Evolutionary conservation across 2,329 filamentous ascomycete genomes (phyloP), one percentile per base, ranked within the genome.

Genomic region (Aspergillus tamarii): DNA sequence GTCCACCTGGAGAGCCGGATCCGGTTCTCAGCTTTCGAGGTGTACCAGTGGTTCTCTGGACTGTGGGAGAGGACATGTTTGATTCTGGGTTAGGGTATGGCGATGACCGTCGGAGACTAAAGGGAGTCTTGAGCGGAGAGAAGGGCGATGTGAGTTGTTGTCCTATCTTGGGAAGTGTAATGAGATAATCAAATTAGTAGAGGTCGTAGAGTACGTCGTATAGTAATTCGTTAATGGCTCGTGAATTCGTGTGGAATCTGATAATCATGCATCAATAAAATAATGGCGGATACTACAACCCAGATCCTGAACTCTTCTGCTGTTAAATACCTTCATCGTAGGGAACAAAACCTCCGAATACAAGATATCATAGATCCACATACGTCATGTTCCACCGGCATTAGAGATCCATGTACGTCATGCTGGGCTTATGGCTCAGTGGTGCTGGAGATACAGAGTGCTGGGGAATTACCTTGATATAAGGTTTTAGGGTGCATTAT

Each of bases 1-100:
- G 67, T n/a, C 64, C 65, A 16, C 59, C 61, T 43, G 70, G 72
- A 23, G 70, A 72, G 19, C 66, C 68, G 7, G 71, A 72, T 34
- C 41, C 64, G 14, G 52, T 12, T 10, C 52, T 19, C 2, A 59
- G 32, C 52, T 71, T 72, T 60, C 66, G 28, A n/a, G 71, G 64
- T 2, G 69, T 72, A 12, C 59, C 65, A 36, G 46, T 30, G 14
- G 23, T 14, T 50, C 52, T 30, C 21, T 54, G 52, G 1, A 19
- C 11, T 16, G 28, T n/a, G 5, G 52, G 52, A 12, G 57, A 48
- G n/a, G 57, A 59, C 57, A 59, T 59, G 11, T 41, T 57, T 7
- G 36, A 14, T 46, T 57, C 26, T 63, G 50, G 32, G 19, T 28
- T 12, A n/a, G 30, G 21, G 12, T 30, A 10, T 19, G n/a, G n/a